These are phyloP conservation scores for Ophiosphaerella korrae DNA, from an alignment of 2,329 filamentous ascomycete genomes.

Conservation along the genomic window DNA sequence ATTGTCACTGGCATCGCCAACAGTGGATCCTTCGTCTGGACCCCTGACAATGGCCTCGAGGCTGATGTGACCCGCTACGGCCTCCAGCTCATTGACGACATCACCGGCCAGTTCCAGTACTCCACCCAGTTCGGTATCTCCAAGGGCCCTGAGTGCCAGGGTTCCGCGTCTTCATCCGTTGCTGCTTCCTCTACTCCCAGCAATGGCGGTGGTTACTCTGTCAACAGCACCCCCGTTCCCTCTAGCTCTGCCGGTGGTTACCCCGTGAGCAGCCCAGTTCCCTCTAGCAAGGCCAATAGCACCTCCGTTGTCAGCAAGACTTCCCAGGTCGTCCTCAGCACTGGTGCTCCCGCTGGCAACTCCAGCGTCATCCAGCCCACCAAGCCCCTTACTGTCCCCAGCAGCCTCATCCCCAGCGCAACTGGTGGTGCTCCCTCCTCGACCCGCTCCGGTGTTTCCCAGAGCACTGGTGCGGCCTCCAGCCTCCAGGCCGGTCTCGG, in stretches of 20 bases:
- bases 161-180: constrained; percentile 24
- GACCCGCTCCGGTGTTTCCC: constrained; percentile 29
- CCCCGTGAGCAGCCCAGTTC: constrained; percentile 22
- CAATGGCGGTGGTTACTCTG: constrained; percentile 1
- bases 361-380: constrained; percentile 40
- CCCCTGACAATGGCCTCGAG: constrained; percentile 55
- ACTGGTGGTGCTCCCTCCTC: constrained; percentile 26
- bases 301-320: constrained; percentile 17
- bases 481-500: constrained; percentile 42
- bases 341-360: constrained; percentile 33
- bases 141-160: constrained; percentile 43
- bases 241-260: background rate
- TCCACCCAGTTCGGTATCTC: constrained; percentile 67
- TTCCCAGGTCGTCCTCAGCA: constrained; percentile 17
- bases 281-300: constrained; percentile 11
- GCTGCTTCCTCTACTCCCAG: constrained; percentile 3
- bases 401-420: constrained; percentile 38
- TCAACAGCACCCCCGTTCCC: too few species aligned
- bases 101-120: constrained; percentile 63
- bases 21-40: constrained; percentile 62
- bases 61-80: constrained; percentile 61
- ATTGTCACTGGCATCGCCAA: constrained; percentile 59
- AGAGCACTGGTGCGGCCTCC: constrained; percentile 42
- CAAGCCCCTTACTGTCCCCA: constrained; percentile 40
- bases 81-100: constrained; percentile 65